Evolutionary conservation across 2,329 filamentous ascomycete genomes (phyloP).

Genomic region (Trichoderma koningiopsis): DNA sequence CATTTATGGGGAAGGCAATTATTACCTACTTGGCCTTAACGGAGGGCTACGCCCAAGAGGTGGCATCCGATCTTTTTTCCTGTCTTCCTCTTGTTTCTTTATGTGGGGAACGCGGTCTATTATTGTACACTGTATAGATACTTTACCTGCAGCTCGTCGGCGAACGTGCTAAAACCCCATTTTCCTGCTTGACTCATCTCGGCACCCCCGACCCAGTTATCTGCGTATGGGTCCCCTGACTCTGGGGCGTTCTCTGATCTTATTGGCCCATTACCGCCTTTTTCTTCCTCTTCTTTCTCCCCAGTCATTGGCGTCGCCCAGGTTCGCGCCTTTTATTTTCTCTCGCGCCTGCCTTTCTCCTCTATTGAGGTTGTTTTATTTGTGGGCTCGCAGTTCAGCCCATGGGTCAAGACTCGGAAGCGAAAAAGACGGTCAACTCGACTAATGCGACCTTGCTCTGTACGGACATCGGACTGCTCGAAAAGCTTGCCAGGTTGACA

Average conservation of each 20-base stretch:
- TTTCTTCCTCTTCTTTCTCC: not conserved
- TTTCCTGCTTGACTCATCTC: constrained; percentile 26
- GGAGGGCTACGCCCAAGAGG: not conserved
- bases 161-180: constrained; percentile 12
- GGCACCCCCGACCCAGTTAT: constrained; percentile 18
- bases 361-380: constrained; percentile 8
- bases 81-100: not conserved
- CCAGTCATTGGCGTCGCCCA: not conserved
- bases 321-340: not conserved
- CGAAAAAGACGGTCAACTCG: constrained; percentile 25
- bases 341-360: not conserved
- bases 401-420: constrained; percentile 14
- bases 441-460: constrained; percentile 8
- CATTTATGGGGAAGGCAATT: constrained; percentile 4
- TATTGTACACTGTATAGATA: constrained; percentile 8
- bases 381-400: constrained; percentile 25
- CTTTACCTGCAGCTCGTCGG: constrained; percentile 15
- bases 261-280: not conserved
- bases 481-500: not conserved
- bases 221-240: constrained; percentile 13
- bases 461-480: not conserved
- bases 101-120: not conserved
- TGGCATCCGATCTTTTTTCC: constrained; percentile 6
- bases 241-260: not conserved
- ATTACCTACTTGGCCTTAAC: not conserved